These are phyloP conservation scores for Coniferiporia sulphurascens DNA, from an alignment of 1,284 basidiomycete genomes.

Conservation along the genomic window DNA sequence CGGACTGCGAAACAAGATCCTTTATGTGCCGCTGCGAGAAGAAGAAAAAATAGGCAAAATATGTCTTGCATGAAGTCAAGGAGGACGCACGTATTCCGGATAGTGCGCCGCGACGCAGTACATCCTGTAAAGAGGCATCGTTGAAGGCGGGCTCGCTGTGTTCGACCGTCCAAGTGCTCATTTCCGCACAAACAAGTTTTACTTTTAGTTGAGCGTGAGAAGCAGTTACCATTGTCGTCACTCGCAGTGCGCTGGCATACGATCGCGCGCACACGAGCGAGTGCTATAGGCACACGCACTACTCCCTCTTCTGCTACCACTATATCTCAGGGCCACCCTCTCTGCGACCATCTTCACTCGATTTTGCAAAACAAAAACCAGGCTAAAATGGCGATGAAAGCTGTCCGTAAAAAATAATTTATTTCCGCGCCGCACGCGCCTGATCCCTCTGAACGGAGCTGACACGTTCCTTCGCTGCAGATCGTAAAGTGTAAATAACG, in stretches of 20 bases:
- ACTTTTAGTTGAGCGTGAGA: too few relatives aligned
- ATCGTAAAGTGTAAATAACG: conserved; percentile 59
- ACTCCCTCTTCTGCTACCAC: not conserved
- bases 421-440: too few relatives aligned
- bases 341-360: not conserved
- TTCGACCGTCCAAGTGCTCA: not conserved
- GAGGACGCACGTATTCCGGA: conserved; percentile 55
- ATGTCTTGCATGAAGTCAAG: not conserved
- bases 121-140: conserved; percentile 81
- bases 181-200: too few relatives aligned
- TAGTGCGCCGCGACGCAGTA: conserved; percentile 74
- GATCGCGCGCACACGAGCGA: too few relatives aligned
- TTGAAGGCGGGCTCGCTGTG: conserved; percentile 10
- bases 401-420: conserved; percentile 40
- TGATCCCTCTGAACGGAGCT: too few relatives aligned
- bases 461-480: conserved; percentile 32
- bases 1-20: conserved; percentile 69
- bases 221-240: too few relatives aligned
- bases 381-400: conserved; percentile 58
- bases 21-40: conserved; percentile 53
- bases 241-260: too few relatives aligned
- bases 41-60: not conserved
- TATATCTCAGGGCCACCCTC: too few relatives aligned
- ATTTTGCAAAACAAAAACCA: not conserved
- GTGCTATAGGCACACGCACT: not conserved